Evolutionary conservation across 371 early-diverging fungal species (phyloP).

Genomic region (Sporodiniella umbellata): DNA sequence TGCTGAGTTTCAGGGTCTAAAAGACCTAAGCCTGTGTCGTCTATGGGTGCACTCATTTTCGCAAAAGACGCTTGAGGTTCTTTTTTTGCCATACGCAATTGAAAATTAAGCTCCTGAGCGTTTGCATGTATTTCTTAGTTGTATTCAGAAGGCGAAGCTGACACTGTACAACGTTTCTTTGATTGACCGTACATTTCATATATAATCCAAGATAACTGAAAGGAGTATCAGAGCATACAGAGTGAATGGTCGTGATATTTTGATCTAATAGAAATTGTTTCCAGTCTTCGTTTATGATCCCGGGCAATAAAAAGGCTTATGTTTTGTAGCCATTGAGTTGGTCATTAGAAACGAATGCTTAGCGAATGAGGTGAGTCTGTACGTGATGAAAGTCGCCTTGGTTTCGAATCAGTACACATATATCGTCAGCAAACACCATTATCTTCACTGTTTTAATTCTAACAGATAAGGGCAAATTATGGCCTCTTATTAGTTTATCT

Average conservation of each 20-base stretch:
- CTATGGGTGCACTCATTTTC: neutral
- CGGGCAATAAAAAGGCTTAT: neutral
- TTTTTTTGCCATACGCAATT: slow-evolving; percentile 3
- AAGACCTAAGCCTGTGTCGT: neutral
- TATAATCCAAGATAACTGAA: slow-evolving; percentile 5
- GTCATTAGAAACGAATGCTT: neutral
- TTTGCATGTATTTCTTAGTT: neutral
- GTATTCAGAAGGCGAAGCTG: neutral
- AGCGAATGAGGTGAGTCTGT: neutral
- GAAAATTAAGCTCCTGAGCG: neutral
- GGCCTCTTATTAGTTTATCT: too few relatives aligned
- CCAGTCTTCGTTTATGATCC: too few relatives aligned
- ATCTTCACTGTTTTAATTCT: neutral
- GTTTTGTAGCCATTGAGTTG: neutral
- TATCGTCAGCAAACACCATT: neutral
- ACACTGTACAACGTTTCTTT: neutral
- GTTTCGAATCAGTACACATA: slow-evolving; percentile 1
- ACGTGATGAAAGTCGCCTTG: neutral
- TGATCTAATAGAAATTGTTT: too few relatives aligned
- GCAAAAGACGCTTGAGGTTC: neutral
- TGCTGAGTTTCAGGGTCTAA: slow-evolving; percentile 1
- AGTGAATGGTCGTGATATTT: neutral
- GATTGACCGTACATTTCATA: neutral
- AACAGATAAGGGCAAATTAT: too few relatives aligned
- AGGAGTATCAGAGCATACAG: neutral